Evolutionary conservation across 306 rosid species (phyloP).

Genomic region (Cicer arietinum): DNA sequence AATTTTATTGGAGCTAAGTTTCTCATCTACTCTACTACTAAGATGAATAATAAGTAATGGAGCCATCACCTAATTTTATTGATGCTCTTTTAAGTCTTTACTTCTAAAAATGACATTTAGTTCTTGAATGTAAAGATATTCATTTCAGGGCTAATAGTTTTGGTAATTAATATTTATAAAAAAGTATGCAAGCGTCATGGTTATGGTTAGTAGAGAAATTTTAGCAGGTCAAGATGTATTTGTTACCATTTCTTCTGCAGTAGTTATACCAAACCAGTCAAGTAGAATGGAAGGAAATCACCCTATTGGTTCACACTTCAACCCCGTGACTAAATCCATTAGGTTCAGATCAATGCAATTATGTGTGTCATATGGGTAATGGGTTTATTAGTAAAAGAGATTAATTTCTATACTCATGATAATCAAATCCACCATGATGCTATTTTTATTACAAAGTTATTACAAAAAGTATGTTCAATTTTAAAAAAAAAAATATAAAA

Average conservation of each 20-base stretch:
- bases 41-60: no score
- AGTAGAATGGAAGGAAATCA: background rate
- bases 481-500: background rate
- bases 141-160: background rate
- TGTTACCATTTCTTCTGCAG: background rate
- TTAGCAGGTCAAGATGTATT: background rate
- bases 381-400: background rate
- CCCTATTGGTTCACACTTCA: background rate
- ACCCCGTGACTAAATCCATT: constrained; percentile 12
- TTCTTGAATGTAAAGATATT: background rate
- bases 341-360: background rate
- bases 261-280: constrained; percentile 37
- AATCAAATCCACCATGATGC: no score
- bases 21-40: background rate
- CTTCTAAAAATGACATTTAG: background rate
- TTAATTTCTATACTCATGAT: no score
- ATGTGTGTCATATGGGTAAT: background rate
- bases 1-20: background rate
- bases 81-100: no score
- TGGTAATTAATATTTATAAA: background rate
- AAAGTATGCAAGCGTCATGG: background rate
- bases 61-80: no score
- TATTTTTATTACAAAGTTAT: background rate
- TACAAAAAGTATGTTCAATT: background rate
- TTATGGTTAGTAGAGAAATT: constrained; percentile 15